Evolutionary conservation across 2,329 filamentous ascomycete genomes (phyloP).

Genomic region (Verticillium isaacii): DNA sequence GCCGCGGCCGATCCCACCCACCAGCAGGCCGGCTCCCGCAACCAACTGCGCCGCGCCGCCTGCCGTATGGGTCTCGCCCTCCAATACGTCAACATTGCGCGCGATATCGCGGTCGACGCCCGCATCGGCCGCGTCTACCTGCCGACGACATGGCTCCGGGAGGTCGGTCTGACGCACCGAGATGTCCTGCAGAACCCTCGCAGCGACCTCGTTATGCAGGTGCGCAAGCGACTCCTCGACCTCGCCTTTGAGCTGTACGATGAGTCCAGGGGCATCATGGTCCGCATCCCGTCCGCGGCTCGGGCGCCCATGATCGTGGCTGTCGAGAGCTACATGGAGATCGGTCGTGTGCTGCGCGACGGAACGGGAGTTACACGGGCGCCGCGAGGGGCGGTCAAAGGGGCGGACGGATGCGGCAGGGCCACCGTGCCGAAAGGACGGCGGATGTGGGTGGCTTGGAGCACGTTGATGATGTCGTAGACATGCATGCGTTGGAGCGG

Average conservation of each 20-base stretch:
- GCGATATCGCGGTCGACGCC: slow-evolving; percentile 67
- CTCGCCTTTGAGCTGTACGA: slow-evolving; percentile 58
- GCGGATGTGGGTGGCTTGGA: slow-evolving; percentile 55
- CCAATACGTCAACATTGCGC: slow-evolving; percentile 74
- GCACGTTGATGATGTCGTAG: slow-evolving; percentile 32
- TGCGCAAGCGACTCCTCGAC: slow-evolving; percentile 52
- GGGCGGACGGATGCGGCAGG: slow-evolving; percentile 17
- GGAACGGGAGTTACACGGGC: slow-evolving; percentile 30
- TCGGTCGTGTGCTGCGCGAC: slow-evolving; percentile 56
- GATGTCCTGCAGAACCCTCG: slow-evolving; percentile 49
- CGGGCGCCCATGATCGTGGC: slow-evolving; percentile 62
- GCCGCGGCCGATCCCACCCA: not conserved
- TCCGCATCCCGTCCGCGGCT: slow-evolving; percentile 54
- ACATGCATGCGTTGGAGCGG: not conserved
- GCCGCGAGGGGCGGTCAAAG: not conserved
- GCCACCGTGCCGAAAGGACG: slow-evolving; percentile 38
- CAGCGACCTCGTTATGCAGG: slow-evolving; percentile 36
- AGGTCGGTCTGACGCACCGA: slow-evolving; percentile 47
- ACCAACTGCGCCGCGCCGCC: slow-evolving; percentile 49
- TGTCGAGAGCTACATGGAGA: slow-evolving; percentile 74
- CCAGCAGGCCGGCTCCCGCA: slow-evolving; percentile 22
- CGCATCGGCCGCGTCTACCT: slow-evolving; percentile 63
- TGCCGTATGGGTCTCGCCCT: slow-evolving; percentile 66
- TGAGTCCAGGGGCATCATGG: slow-evolving; percentile 50
- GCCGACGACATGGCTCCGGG: slow-evolving; percentile 58